Conservation (phyloP, 2,329 filamentous ascomycete genomes). For the Pseudogymnoascus sp. region DNA sequence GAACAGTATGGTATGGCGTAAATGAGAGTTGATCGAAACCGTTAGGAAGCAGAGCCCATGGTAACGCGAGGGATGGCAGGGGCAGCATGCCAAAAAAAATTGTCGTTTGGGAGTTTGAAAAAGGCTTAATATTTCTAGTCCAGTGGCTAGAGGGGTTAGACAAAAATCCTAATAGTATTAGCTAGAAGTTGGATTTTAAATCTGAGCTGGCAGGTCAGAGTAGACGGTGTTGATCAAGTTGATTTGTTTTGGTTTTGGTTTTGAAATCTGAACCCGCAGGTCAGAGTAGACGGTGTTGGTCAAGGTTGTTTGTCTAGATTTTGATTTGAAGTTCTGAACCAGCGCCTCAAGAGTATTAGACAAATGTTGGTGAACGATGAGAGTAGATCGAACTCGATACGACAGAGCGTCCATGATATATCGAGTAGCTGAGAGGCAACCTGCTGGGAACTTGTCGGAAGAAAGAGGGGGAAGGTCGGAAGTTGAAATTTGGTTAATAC, state of each 20-base stretch:
- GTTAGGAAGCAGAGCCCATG: background rate
- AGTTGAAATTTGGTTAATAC: background rate
- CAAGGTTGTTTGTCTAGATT: background rate
- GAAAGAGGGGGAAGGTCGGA: background rate
- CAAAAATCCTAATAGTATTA: too few species aligned
- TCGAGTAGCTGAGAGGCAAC: background rate
- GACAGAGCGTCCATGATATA: background rate
- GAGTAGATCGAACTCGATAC: background rate
- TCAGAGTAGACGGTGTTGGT: background rate
- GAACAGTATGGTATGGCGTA: background rate
- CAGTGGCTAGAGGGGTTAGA: too few species aligned
- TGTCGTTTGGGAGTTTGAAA: too few species aligned
- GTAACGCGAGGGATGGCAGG: background rate
- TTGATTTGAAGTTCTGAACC: background rate
- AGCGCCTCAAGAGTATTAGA: background rate
- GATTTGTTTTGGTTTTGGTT: background rate
- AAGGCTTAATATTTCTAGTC: too few species aligned
- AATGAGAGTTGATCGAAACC: background rate
- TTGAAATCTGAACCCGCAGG: background rate
- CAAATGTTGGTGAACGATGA: too few species aligned
- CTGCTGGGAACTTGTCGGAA: background rate
- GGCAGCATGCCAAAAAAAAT: background rate
- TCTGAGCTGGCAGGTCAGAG: background rate
- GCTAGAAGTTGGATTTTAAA: background rate
- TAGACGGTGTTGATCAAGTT: background rate